A percentile compares a stretch with the other conserved stretches of the same genome.
These are phyloP conservation scores for Pharnaceum exiguum DNA, from an alignment of 148 eudicot genomes.

Conservation along the genomic window DNA sequence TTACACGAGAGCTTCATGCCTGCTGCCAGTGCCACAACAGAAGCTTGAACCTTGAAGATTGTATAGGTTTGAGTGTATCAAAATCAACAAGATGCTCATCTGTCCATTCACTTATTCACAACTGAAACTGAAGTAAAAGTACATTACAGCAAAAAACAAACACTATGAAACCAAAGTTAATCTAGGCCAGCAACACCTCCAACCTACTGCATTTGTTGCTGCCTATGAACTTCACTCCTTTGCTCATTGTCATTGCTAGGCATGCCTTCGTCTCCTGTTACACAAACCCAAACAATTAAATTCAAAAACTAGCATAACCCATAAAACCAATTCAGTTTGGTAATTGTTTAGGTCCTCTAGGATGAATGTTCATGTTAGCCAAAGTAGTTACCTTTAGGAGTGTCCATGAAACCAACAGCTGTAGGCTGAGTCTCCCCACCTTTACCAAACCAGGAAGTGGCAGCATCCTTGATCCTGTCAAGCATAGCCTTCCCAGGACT, in stretches of 20 bases:
- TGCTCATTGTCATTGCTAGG: neutral
- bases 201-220: neutral
- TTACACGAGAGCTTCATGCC: no score
- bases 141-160: neutral
- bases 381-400: slow-evolving; percentile 8
- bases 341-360: no score
- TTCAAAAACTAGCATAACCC: no score
- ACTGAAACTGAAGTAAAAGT: no score
- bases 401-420: slow-evolving; percentile 1
- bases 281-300: no score
- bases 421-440: slow-evolving; percentile 23
- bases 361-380: neutral
- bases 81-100: no score
- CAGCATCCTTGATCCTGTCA: slow-evolving; percentile 42
- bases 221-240: neutral
- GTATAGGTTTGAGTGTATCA: no score
- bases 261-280: slow-evolving; percentile 1
- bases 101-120: no score
- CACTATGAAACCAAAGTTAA: neutral
- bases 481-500: slow-evolving; percentile 34
- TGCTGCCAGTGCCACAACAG: no score
- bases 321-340: no score
- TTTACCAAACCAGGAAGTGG: slow-evolving; percentile 43
- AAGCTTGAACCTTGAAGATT: no score
- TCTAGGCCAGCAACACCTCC: neutral